Evolutionary conservation across 176 grass and related monocot species (phyloP), one percentile per base, ranked within the genome.

Genomic region (Hordeum marinum): DNA sequence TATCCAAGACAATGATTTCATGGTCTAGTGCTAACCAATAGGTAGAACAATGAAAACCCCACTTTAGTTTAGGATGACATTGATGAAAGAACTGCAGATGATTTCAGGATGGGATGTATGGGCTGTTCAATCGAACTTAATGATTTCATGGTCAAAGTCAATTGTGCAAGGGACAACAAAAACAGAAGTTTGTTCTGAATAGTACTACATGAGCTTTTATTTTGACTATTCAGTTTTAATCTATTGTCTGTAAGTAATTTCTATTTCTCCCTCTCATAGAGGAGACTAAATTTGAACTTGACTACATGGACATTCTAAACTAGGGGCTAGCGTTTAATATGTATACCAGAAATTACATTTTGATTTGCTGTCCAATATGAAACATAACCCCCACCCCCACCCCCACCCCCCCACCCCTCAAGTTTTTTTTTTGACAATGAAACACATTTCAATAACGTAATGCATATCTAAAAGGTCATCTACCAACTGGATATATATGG

Each of bases 21-120:
- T 4, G 79, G 66, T 63, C 41, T 72, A 83, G 59, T 78, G 65
- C 27, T n/a, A 88, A 36, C 63, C 52, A 83, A 63, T 70, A 39
- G 17, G 21, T 62, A 72, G 63, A 88, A 83, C 34, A 27, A 77
- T 42, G 10, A n/a, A 83, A 83, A 62, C 41, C 29, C 21, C 57
- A 83, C 35, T 83, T 72, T 27, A 8, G 36, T 68, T 82, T 67
- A 43, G 68, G 32, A 82, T 45, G 25, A 83, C 62, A 72, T 71
- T 3, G 37, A 73, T 31, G 62, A 70, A 57, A 81, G 8, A 48
- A 45, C 15, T 83, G 29, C 41, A 35, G 69, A 32, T 42, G 14
- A 8, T 41, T 6, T 10, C 26, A 69, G 14, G 14, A 77, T 77
- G 21, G 43, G 18, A 18, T 60, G 37, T 45, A 69, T 42, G 46